Evolutionary conservation across 495 filamentous ascomycete species (phyloP).

Genomic region (Xylaria scruposa): DNA sequence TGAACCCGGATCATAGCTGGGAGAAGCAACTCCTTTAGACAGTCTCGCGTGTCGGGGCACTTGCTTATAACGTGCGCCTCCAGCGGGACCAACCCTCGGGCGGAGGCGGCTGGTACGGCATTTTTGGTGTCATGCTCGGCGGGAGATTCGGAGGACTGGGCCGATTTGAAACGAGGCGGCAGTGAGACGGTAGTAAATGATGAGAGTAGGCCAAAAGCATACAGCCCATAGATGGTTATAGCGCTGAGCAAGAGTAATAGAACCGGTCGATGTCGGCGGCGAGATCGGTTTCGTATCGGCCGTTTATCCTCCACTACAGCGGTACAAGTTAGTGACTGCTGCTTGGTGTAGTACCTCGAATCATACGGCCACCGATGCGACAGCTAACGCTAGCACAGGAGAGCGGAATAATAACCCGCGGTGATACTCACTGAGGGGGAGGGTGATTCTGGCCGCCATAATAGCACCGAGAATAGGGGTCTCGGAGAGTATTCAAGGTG

Average conservation of each 20-base stretch:
- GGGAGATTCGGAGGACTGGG: constrained; percentile 1
- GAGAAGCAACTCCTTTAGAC: constrained; percentile 78
- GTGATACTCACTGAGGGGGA: constrained; percentile 30
- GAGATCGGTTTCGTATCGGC: constrained; percentile 32
- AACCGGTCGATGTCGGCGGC: constrained; percentile 40
- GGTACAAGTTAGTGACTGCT: constrained; percentile 1
- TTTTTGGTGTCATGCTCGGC: background rate
- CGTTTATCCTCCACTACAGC: constrained; percentile 47
- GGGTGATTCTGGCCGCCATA: constrained; percentile 39
- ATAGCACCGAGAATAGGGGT: background rate
- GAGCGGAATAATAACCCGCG: background rate
- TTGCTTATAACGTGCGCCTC: constrained; percentile 96
- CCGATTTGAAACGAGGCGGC: constrained; percentile 17
- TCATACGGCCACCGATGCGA: background rate
- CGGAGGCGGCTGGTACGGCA: background rate
- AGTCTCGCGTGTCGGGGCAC: constrained; percentile 86
- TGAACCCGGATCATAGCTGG: constrained; percentile 83
- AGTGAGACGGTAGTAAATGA: constrained; percentile 28
- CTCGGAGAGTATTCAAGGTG: background rate
- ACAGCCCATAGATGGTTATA: constrained; percentile 35
- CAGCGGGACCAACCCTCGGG: constrained; percentile 64
- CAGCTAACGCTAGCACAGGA: background rate
- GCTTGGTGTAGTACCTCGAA: background rate
- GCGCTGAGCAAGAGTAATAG: constrained; percentile 36
- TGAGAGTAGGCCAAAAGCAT: constrained; percentile 30